Evolutionary conservation across 108 stramenopile species (phyloP), one percentile per base, ranked within the genome.

Genomic region (Cyclotella baltica): DNA sequence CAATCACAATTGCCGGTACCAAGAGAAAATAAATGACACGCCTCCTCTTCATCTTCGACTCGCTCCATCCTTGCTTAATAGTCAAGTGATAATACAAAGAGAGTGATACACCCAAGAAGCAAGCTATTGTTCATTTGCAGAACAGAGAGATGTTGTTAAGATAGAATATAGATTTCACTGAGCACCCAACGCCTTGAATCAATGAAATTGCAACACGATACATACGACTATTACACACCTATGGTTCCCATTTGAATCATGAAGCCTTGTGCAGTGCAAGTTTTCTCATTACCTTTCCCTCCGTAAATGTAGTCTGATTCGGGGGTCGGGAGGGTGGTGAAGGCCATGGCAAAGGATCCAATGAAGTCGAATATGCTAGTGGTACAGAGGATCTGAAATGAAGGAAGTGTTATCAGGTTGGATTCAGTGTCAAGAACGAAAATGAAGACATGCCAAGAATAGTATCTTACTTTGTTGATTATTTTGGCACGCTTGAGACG

Each of bases 181-280:
- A n/a, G n/a, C 4, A 52, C 19, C 4, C 51, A 13, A 52, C 4
- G 11, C 19, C 4, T 10, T n/a, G n/a, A n/a, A 19, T n/a, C 4
- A 13, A 13, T 43, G 40, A 6, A 6, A 43, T 43, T 43, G 40
- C 6, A 43, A 43, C 6, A 43, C 40, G 40, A 43, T 43, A 43
- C 40, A 43, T 43, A 13, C 40, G 6, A 13, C 6, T 10, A 43
- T 10, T 9, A 9, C 55, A 8, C 55, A 56, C 23, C 23, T 5
- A 25, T 40, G 4, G 64, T 66, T 11, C 55, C 65, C 30, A 83
- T 61, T 48, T 83, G 82, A 59, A 83, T 77, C 36, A 83, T 73
- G 62, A 83, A 83, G 11, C 70, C 82, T 67, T 83, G 82, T 19
- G 82, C 82, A 11, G 62, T 77, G 38, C 82, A 83, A 25, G 82